These are phyloP conservation scores for Paulownia fortunei DNA, from an alignment of 257 asterid genomes.

Conservation along the genomic window DNA sequence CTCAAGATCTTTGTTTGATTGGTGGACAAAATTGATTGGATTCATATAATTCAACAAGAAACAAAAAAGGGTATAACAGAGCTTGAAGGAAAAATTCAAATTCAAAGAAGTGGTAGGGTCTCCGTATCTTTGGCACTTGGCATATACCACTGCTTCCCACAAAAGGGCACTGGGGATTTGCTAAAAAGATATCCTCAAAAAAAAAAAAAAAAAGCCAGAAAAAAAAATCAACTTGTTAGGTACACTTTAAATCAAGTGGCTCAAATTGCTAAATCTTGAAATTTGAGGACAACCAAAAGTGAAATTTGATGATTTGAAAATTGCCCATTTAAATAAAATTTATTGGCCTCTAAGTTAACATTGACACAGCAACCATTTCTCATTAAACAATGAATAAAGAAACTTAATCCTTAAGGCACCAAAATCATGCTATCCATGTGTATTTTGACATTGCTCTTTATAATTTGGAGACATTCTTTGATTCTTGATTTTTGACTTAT, in stretches of 20 bases:
- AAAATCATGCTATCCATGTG: neutral
- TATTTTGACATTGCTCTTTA: neutral
- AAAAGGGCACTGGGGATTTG: neutral
- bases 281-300: neutral
- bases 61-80: neutral
- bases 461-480: conserved; percentile 22
- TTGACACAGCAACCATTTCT: conserved; percentile 5
- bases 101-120: conserved; percentile 20
- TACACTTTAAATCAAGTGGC: neutral
- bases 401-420: conserved; percentile 23
- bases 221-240: neutral
- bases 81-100: neutral
- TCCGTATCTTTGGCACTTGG: conserved; percentile 28
- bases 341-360: neutral
- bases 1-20: neutral
- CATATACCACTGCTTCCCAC: neutral
- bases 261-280: neutral
- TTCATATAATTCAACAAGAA: conserved; percentile 31
- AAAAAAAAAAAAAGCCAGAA: neutral
- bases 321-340: neutral
- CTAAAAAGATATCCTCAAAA: neutral
- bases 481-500: neutral
- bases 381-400: conserved; percentile 21
- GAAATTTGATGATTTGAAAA: neutral
- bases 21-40: conserved; percentile 29